Base-by-base conservation (phyloP, 2,329 filamentous ascomycete genomes). In the Thermothelomyces thermophilus region DNA sequence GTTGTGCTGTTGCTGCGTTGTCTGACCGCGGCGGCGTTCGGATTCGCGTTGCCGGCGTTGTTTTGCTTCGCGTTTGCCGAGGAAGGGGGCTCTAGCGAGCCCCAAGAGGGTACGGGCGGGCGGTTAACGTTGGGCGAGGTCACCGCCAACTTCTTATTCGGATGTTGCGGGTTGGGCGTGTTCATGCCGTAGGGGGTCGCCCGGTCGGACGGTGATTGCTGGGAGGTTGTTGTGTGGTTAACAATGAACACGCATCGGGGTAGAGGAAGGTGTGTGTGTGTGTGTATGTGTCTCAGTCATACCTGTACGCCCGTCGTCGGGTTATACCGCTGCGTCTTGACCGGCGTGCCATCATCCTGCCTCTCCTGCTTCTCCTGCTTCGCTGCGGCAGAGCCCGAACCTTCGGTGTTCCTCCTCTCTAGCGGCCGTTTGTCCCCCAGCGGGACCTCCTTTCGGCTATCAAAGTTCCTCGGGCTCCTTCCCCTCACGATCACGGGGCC, bases 401-500 rank as follows among this genome's bases (percentile, higher is more conserved):
- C 53, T 2, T 59, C 56, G 56, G 71, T 73, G 22, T 63, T 66
- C 58, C 71, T 70, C 52, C 71, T 70, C 53, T 77, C 75, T 14
- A 65, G 37, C 17, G 46, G 41, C 52, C 70, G 70, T 62, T 72
- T 75, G 17, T 77, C 75, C 5, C 69, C 69, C 1, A 95, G 71
- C 1, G 87, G 86, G 45, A 91, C 80, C 62, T 95, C 89, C 64
- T 93, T 94, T 52, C 87, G 80, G 47, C 87, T 90, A 62, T 95
- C 90, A 65, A 97, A 97, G 63, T 97, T 97, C 49, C 91, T 79
- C 0, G 91, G 91, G 64, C 90, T 96, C 51, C 91, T 81, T 30
- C 91, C 91, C 50, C 91, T 84, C 31, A 97, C 91, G 59, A 97
- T 95, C 50, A 97, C 89, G n/a, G 91, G 87, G 0, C 89, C 89